Conservation (phyloP, 2,329 filamentous ascomycete genomes). For the Myriangium duriaei region DNA sequence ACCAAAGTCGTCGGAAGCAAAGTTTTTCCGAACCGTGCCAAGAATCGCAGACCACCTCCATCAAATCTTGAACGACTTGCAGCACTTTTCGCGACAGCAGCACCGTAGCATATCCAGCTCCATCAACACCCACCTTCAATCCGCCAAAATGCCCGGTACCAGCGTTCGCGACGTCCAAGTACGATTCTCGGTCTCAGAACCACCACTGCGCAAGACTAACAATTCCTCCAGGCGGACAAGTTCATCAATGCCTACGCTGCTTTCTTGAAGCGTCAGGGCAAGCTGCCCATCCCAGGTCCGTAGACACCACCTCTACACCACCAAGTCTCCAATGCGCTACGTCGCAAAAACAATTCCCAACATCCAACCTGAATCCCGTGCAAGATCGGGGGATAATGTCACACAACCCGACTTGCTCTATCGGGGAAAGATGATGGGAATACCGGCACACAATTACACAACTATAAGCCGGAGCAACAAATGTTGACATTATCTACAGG, state of each 20-base stretch:
- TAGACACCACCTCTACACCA: conserved; percentile 18
- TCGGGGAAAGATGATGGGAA: conserved; percentile 11
- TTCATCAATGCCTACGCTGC: conserved; percentile 77
- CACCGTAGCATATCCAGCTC: too few relatives aligned
- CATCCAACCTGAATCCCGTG: conserved; percentile 40
- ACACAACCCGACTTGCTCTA: too few relatives aligned
- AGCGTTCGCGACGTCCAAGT: conserved; percentile 78
- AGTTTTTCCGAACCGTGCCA: background rate
- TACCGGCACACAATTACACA: background rate
- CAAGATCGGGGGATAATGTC: conserved; percentile 34
- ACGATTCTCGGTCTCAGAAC: conserved; percentile 31
- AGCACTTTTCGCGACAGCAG: background rate
- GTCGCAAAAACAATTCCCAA: background rate
- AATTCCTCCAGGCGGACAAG: conserved; percentile 56
- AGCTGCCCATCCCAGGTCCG: conserved; percentile 80
- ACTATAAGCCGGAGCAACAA: conserved; percentile 3
- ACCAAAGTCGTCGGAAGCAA: background rate
- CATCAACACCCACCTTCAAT: conserved; percentile 21
- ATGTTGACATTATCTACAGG: conserved; percentile 50
- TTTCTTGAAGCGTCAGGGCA: conserved; percentile 90
- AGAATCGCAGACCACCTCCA: background rate
- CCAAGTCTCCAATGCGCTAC: conserved; percentile 9
- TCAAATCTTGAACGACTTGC: background rate
- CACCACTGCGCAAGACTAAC: conserved; percentile 6
- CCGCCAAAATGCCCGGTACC: conserved; percentile 69